Percentiles rank a stretch among this genome's conserved stretches.
Conservation (phyloP, 2,329 filamentous ascomycete species). For the Diaporthe capsici region DNA sequence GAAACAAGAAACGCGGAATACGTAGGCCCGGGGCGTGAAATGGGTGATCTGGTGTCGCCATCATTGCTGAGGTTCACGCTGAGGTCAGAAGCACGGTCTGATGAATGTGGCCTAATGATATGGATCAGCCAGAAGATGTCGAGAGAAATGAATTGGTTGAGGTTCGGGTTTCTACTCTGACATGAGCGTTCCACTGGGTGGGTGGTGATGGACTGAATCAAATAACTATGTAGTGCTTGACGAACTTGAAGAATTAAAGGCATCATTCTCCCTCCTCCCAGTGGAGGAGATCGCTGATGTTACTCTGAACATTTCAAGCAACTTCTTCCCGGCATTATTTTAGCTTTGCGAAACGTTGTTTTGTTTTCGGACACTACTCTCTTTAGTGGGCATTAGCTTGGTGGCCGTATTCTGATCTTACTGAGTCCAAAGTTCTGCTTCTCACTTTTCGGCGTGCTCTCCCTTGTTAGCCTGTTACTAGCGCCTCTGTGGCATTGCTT, state of each 20-base stretch:
- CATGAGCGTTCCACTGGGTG: not conserved
- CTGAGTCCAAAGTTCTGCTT: not conserved
- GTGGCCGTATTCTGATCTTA: not conserved
- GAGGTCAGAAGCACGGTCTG: not conserved
- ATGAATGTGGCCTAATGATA: too few species aligned
- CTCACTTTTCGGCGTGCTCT: too few species aligned
- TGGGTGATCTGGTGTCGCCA: not conserved
- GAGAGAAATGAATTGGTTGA: not conserved
- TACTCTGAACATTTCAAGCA: not conserved
- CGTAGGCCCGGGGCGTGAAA: too few species aligned
- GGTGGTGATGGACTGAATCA: not conserved
- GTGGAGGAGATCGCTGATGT: not conserved
- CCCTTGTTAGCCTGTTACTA: not conserved
- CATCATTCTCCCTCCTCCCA: too few species aligned
- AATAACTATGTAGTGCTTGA: not conserved
- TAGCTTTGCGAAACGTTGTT: not conserved
- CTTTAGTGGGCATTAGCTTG: not conserved
- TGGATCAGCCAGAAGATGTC: too few species aligned
- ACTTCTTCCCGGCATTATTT: not conserved
- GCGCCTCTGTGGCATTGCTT: not conserved
- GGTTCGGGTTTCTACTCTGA: not conserved
- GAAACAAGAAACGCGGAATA: not conserved
- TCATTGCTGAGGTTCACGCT: not conserved
- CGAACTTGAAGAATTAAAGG: not conserved
- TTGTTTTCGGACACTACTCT: not conserved